phyloP scores from a whole-genome alignment of 176 grass and related monocot genomes.

The Secale cereale region DNA sequence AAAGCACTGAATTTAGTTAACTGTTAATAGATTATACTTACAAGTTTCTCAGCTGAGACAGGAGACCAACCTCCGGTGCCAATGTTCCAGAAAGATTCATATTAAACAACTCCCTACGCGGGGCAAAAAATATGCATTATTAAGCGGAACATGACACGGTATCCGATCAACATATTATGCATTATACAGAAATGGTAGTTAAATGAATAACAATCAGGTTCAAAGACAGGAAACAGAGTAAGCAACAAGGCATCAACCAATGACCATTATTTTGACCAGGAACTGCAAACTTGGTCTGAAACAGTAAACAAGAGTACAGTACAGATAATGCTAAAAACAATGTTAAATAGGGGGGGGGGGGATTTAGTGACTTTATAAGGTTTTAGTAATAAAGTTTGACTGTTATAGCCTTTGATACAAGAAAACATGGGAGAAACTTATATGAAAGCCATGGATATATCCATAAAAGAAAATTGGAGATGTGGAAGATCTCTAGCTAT shows the following conservation, averaged over 20 bases:
- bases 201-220: background rate
- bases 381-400: background rate
- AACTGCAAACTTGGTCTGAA: background rate
- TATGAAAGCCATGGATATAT: background rate
- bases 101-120: conserved; percentile 67
- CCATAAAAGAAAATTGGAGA: background rate
- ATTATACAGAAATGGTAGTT: background rate
- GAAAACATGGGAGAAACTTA: background rate
- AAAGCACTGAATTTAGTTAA: background rate
- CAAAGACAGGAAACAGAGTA: background rate
- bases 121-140: conserved; percentile 4
- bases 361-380: background rate
- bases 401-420: background rate
- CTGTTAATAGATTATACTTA: conserved; percentile 36
- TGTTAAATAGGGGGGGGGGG: background rate
- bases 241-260: background rate
- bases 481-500: background rate
- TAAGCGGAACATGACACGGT: conserved; percentile 6
- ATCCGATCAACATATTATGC: background rate
- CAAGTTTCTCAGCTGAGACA: conserved; percentile 66
- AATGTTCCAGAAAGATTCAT: conserved; percentile 89
- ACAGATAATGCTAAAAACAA: background rate
- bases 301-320: background rate
- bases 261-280: background rate
- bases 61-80: conserved; percentile 63